Conservation (phyloP, 345 rosid species). For the Noccaea caerulescens region DNA sequence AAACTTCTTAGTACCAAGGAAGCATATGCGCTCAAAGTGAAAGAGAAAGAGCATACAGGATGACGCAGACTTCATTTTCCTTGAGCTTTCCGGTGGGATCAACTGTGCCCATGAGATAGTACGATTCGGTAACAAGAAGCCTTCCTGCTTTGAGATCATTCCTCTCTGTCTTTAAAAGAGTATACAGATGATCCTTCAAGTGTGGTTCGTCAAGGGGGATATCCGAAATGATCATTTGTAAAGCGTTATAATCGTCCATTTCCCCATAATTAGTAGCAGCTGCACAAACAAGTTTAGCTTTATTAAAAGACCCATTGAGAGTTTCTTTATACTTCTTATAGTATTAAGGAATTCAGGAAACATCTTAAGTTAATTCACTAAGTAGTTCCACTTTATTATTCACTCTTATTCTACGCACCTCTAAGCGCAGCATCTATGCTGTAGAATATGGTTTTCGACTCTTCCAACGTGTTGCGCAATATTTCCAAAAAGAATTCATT, state of each 20-base stretch:
- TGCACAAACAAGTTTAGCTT: slow-evolving; percentile 37
- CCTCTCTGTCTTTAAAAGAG: slow-evolving; percentile 50
- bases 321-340: neutral
- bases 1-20: neutral
- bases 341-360: too few relatives aligned
- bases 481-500: slow-evolving; percentile 55
- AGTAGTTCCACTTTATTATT: too few relatives aligned
- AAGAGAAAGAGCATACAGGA: slow-evolving; percentile 57
- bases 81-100: slow-evolving; percentile 74
- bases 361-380: neutral
- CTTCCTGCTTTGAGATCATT: slow-evolving; percentile 60
- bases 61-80: slow-evolving; percentile 74
- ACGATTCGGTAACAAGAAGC: slow-evolving; percentile 66
- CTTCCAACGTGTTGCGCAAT: slow-evolving; percentile 54
- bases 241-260: slow-evolving; percentile 53
- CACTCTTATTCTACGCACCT: slow-evolving; percentile 56
- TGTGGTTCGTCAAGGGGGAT: slow-evolving; percentile 72
- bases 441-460: slow-evolving; percentile 46
- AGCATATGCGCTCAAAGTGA: slow-evolving; percentile 1
- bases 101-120: slow-evolving; percentile 81
- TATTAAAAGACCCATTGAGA: neutral
- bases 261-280: slow-evolving; percentile 55
- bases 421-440: slow-evolving; percentile 53
- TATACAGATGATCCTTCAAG: slow-evolving; percentile 51
- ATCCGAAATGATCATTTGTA: slow-evolving; percentile 64